These are phyloP conservation scores for Thozetella sp. DNA, from an alignment of 495 filamentous ascomycete genomes.

Conservation along the genomic window DNA sequence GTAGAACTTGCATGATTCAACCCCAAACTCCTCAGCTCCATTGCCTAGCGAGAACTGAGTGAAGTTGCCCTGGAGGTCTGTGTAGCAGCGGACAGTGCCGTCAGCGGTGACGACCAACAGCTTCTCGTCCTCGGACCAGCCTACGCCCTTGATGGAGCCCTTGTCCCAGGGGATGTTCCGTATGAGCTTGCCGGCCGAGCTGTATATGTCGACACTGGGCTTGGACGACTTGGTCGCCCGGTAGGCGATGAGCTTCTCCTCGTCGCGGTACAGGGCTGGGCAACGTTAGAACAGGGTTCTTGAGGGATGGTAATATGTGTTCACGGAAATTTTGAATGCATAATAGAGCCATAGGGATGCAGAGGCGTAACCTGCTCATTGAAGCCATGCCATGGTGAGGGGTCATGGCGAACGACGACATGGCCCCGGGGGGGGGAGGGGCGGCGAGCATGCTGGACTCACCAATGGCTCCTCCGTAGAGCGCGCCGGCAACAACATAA, in stretches of 20 bases:
- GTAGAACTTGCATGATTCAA: slow-evolving; percentile 89
- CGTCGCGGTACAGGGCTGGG: slow-evolving; percentile 85
- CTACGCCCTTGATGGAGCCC: slow-evolving; percentile 83
- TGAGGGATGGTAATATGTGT: slow-evolving; percentile 3
- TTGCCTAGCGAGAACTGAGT: slow-evolving; percentile 93
- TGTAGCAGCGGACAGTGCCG: slow-evolving; percentile 89
- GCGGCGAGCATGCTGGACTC: slow-evolving; percentile 27
- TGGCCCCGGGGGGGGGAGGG: no score
- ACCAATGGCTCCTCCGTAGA: slow-evolving; percentile 95
- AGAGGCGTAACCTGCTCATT: no score
- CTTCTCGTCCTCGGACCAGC: slow-evolving; percentile 97
- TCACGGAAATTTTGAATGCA: slow-evolving; percentile 1
- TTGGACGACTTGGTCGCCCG: slow-evolving; percentile 72
- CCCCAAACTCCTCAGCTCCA: slow-evolving; percentile 84
- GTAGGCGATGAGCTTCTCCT: slow-evolving; percentile 77
- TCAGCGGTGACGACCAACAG: slow-evolving; percentile 87
- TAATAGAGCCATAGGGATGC: slow-evolving; percentile 3
- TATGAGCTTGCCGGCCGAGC: slow-evolving; percentile 84
- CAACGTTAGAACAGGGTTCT: slow-evolving; percentile 2
- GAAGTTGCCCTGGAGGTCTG: slow-evolving; percentile 90
- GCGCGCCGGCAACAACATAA: slow-evolving; percentile 88
- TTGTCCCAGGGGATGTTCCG: slow-evolving; percentile 79
- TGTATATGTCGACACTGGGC: slow-evolving; percentile 92
- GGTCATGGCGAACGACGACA: neutral
- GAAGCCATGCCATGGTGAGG: no score